Conservation (phyloP, 768 basidiomycete genomes). For the Floccularia luteovirens region DNA sequence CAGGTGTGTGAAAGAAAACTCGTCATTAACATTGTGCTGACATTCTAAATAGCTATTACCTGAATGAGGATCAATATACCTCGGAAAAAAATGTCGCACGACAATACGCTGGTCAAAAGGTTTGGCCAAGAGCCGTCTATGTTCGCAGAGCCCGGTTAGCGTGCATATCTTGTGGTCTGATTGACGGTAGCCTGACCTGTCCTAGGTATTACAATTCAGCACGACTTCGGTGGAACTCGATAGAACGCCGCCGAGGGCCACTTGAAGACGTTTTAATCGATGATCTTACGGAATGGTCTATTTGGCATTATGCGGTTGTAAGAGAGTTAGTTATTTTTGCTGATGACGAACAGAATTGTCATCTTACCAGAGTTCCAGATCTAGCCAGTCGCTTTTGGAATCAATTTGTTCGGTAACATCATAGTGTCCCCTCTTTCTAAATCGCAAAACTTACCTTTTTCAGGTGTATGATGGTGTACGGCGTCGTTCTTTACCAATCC, state of each 20-base stretch:
- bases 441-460: conserved; percentile 1
- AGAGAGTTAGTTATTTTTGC: conserved; percentile 26
- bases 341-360: not conserved
- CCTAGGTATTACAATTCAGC: conserved; percentile 57
- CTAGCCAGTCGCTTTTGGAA: conserved; percentile 42
- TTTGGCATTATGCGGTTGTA: conserved; percentile 66
- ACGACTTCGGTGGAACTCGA: conserved; percentile 63
- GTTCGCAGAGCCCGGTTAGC: conserved; percentile 58
- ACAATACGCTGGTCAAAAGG: conserved; percentile 62
- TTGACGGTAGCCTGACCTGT: conserved; percentile 3
- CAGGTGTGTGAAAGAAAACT: conserved; percentile 16
- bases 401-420: conserved; percentile 25
- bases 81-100: conserved; percentile 62
- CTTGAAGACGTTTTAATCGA: conserved; percentile 61
- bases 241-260: conserved; percentile 55
- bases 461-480: conserved; percentile 67
- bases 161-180: not conserved
- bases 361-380: conserved; percentile 16
- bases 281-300: conserved; percentile 66
- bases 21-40: not conserved
- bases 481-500: conserved; percentile 48
- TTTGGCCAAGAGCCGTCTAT: conserved; percentile 69
- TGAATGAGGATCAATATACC: conserved; percentile 49
- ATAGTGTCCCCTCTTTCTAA: conserved; percentile 11
- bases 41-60: conserved; percentile 34